Conservation (phyloP, 2,329 filamentous ascomycete species). For the Davidsoniella eucalypti region DNA sequence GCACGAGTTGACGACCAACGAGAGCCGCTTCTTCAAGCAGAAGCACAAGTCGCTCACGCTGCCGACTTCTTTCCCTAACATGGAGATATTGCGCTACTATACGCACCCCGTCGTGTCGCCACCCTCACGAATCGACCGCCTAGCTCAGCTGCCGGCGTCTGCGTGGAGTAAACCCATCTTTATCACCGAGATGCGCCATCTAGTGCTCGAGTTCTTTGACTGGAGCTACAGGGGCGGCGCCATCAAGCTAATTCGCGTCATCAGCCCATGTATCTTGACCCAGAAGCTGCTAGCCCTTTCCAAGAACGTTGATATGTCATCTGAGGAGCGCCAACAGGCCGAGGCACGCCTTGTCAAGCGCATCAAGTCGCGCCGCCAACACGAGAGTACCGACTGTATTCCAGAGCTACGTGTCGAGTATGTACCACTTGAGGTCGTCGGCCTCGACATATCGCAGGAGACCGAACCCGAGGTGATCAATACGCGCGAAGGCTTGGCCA, state of each 20-base stretch:
- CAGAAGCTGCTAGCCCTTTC: conserved; percentile 32
- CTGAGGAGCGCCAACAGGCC: conserved; percentile 21
- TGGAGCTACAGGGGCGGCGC: conserved; percentile 70
- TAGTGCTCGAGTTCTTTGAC: conserved; percentile 65
- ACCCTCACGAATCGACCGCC: conserved; percentile 33
- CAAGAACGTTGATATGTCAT: conserved; percentile 15
- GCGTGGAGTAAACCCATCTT: conserved; percentile 50
- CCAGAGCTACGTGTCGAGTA: conserved; percentile 68
- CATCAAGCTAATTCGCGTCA: conserved; percentile 64
- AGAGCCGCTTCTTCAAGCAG: conserved; percentile 61
- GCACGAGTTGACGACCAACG: conserved; percentile 68
- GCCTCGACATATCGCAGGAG: conserved; percentile 59
- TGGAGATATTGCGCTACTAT: conserved; percentile 70
- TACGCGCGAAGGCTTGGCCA: conserved; percentile 36
- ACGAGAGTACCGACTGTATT: conserved; percentile 57
- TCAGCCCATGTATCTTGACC: conserved; percentile 61
- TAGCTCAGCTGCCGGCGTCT: conserved; percentile 31
- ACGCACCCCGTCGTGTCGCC: conserved; percentile 71
- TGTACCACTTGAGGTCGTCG: conserved; percentile 58
- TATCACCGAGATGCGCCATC: conserved; percentile 50
- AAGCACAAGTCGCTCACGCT: conserved; percentile 60
- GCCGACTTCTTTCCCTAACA: conserved; percentile 65
- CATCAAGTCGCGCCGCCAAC: conserved; percentile 51
- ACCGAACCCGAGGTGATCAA: conserved; percentile 34
- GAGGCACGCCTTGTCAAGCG: conserved; percentile 42